Evolutionary conservation across 176 grass and related monocot species (phyloP).

Genomic region (Avena atlantica): DNA sequence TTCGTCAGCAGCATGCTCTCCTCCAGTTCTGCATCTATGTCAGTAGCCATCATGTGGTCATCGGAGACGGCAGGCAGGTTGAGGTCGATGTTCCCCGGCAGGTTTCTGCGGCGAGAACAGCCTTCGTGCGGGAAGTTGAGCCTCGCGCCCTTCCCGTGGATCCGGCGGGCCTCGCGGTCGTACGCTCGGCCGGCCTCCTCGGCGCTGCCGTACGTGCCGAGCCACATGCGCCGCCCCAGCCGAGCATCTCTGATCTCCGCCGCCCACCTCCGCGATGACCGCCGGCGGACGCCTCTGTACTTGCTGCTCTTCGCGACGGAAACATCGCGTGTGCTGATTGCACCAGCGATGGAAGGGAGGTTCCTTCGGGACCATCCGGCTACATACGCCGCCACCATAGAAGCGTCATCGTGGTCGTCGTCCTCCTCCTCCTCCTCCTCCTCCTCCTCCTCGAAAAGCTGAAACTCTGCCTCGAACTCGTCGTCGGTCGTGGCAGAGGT

Average conservation of each 20-base stretch:
- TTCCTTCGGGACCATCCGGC: not conserved
- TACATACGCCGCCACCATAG: not conserved
- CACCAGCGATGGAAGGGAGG: not conserved
- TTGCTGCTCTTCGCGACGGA: not conserved
- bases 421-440: not conserved
- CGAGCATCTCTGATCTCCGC: conserved; percentile 75
- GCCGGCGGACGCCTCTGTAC: conserved; percentile 59
- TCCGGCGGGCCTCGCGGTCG: conserved; percentile 66
- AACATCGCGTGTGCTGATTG: not conserved
- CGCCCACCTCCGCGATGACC: conserved; percentile 61
- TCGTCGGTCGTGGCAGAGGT: conserved; percentile 17
- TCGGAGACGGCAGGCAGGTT: conserved; percentile 38
- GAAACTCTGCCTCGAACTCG: conserved; percentile 29
- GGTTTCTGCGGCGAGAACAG: conserved; percentile 10
- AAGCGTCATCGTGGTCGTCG: not conserved
- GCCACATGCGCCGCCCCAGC: conserved; percentile 67
- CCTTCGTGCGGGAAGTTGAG: conserved; percentile 73
- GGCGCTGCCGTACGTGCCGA: conserved; percentile 70
- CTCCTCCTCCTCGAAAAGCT: not conserved
- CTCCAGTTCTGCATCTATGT: not conserved
- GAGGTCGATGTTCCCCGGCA: conserved; percentile 24
- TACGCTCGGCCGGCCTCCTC: conserved; percentile 77
- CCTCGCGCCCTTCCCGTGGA: conserved; percentile 63
- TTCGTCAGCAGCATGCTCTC: not conserved
- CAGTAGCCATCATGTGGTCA: not conserved